A percentile compares a stretch with the other conserved stretches of the same genome.
Evolutionary conservation across 1,284 basidiomycete genomes (phyloP).

Genomic region (Violaceomyces palustris): DNA sequence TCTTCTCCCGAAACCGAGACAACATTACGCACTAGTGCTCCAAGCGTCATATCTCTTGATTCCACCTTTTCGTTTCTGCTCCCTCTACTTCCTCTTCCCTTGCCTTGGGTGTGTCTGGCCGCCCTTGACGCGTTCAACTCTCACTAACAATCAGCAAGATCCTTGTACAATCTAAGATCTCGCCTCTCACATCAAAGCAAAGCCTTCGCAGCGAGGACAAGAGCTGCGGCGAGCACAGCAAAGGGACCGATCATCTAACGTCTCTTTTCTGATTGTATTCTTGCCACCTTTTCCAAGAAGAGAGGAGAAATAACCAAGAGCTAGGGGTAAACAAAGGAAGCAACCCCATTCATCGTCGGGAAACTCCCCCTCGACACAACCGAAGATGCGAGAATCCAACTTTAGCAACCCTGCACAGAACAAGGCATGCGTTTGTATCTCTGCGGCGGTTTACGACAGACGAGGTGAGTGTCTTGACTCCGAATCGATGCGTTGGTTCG

Average conservation of each 20-base stretch:
- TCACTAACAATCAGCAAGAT: no score
- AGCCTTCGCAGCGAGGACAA: no score
- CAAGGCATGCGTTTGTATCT: conserved; percentile 89
- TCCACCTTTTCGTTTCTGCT: no score
- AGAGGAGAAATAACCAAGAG: not conserved
- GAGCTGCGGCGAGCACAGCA: not conserved
- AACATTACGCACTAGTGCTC: no score
- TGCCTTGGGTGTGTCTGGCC: no score
- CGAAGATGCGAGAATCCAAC: conserved; percentile 98
- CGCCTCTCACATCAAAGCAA: no score
- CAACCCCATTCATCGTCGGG: not conserved
- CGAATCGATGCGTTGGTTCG: not conserved
- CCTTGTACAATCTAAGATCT: no score
- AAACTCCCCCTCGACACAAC: conserved; percentile 2
- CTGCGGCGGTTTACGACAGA: conserved; percentile 88
- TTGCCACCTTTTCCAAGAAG: not conserved
- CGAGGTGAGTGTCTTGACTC: conserved; percentile 62
- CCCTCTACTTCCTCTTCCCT: no score
- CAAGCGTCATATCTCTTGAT: no score
- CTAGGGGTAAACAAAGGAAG: not conserved
- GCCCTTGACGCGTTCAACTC: no score
- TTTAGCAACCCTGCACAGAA: conserved; percentile 92
- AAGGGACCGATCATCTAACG: not conserved
- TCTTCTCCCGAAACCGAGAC: no score
- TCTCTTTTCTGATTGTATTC: conserved; percentile 9